These are phyloP conservation scores for Rosa lucieae DNA, from an alignment of 306 rosid species.

Conservation along the genomic window DNA sequence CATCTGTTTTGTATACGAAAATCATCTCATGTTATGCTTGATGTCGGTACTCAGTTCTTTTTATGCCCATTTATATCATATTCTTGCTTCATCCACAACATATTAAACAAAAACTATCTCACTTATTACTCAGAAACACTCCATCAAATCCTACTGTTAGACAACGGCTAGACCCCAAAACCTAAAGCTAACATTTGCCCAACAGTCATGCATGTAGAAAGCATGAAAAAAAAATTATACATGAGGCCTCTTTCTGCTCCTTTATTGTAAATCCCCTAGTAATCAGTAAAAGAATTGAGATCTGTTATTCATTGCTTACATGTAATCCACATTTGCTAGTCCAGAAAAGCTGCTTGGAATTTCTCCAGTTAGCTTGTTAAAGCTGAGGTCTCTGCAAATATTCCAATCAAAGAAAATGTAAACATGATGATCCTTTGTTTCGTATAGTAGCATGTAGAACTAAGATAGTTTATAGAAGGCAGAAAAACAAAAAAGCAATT, in stretches of 20 bases:
- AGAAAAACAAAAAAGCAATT: not conserved
- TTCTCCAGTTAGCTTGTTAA: slow-evolving; percentile 58
- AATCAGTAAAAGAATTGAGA: not conserved
- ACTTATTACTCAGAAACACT: not conserved
- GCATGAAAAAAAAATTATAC: not conserved
- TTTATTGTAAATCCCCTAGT: not conserved
- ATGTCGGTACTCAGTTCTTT: not conserved
- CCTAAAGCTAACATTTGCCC: not conserved
- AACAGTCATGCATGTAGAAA: not conserved
- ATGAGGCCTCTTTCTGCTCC: not conserved
- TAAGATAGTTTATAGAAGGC: not conserved
- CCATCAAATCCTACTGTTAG: not conserved
- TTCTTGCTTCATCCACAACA: not conserved
- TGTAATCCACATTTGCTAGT: slow-evolving; percentile 19
- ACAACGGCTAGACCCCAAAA: not conserved
- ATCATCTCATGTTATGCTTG: not conserved
- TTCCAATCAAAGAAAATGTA: not conserved
- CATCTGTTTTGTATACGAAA: not conserved
- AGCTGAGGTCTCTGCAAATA: slow-evolving; percentile 81
- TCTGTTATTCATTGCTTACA: slow-evolving; percentile 43
- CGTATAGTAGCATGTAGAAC: not conserved
- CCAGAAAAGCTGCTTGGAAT: slow-evolving; percentile 44
- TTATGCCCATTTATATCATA: not conserved
- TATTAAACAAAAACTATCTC: not conserved
- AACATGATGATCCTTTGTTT: not conserved